Evolutionary conservation across 768 basidiomycete genomes (phyloP), one percentile per base, ranked within the genome.

Genomic region (Lactarius vividus): DNA sequence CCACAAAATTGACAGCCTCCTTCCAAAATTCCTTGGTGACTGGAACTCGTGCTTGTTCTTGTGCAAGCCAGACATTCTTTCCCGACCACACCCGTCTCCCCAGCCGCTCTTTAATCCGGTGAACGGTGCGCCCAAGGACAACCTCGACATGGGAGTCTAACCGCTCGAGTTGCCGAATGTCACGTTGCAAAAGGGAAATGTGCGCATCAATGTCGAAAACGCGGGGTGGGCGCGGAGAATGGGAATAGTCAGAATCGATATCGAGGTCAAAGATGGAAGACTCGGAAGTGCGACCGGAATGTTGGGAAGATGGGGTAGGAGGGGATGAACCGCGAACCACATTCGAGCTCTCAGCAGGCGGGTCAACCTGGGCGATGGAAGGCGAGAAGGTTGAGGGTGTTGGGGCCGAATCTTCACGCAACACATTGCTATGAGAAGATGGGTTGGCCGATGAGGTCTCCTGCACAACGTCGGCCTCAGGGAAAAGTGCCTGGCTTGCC

Each of bases 51-150:
- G 63, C 15, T 13, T 54, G 49, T 39, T 67, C 62, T n/a, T 70
- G 69, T 31, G 72, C 72, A 56, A 91, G 61, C 71, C 82, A 92
- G 3, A 93, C 69, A 61, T 85, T 77, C 73, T 83, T 85, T 37
- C 74, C 79, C 6, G 69, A 73, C 89, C 89, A 91, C 0, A 92
- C 84, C 13, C 91, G 85, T n/a, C 91, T 84, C 10, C 89, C 89
- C n/a, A 92, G 76, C 35, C 84, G 80, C 76, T 92, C 89, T 75
- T 91, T 91, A n/a, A 85, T 63, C 20, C 90, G 83, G 67, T 87
- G 84, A 3, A 78, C 77, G 20, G 79, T 83, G 11, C 88, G 84
- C 6, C 77, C 81, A 8, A 84, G 68, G 2, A 82, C 75, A n/a
- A 76, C 75, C 15, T 74, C 73, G 15, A 86, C 74, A 37, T 76